Percentiles rank a stretch among this genome's conserved stretches.
These are phyloP conservation scores for Cardamine occulta DNA, from an alignment of 345 rosid genomes.

Conservation along the genomic window DNA sequence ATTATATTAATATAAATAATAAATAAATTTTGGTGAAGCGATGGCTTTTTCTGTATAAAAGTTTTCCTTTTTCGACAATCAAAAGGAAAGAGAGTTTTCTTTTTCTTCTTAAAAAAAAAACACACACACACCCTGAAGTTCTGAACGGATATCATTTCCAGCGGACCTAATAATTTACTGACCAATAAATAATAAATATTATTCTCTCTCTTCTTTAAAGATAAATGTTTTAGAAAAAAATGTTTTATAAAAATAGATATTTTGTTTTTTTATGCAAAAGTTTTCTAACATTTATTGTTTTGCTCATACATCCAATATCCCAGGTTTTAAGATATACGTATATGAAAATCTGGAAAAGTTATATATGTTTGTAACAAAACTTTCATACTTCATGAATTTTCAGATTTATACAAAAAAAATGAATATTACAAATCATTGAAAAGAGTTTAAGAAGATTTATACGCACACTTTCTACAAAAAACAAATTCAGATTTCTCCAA, in stretches of 20 bases:
- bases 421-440: background rate
- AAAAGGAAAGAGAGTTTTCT: background rate
- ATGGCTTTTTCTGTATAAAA: constrained; percentile 17
- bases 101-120: background rate
- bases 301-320: background rate
- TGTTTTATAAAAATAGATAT: too few species aligned
- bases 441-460: background rate
- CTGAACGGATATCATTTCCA: background rate
- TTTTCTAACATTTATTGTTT: too few species aligned
- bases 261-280: too few species aligned
- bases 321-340: background rate
- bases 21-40: constrained; percentile 18
- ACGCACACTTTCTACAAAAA: background rate
- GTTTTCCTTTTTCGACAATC: background rate
- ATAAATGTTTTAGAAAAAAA: too few species aligned
- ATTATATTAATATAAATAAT: background rate
- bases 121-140: background rate
- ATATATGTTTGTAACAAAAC: background rate
- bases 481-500: background rate
- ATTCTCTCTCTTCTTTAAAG: too few species aligned
- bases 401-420: background rate
- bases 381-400: background rate
- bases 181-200: background rate
- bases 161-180: background rate
- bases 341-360: background rate